phyloP scores from a whole-genome alignment of 2,329 filamentous ascomycete species.

The Colletotrichum liriopes region DNA sequence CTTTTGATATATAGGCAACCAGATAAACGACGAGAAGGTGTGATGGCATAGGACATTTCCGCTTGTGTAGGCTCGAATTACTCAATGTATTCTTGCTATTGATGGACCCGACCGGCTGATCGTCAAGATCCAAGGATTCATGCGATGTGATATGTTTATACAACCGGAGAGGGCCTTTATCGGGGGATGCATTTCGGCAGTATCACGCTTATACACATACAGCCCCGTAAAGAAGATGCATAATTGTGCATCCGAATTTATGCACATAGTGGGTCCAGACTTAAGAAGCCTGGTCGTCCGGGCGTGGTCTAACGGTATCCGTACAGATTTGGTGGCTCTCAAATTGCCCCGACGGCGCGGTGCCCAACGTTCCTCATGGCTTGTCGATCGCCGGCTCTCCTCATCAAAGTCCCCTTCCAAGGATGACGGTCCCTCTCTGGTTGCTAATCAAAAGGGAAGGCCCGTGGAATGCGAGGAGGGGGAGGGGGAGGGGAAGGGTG shows the following conservation, averaged over 20 bases:
- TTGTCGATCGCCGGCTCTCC: slow-evolving; percentile 31
- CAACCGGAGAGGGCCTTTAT: neutral
- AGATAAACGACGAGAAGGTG: neutral
- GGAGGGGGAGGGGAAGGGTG: slow-evolving; percentile 22
- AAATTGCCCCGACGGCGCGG: slow-evolving; percentile 19
- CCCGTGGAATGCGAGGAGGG: slow-evolving; percentile 26
- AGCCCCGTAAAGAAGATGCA: neutral
- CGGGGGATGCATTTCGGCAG: neutral
- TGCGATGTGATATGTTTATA: neutral
- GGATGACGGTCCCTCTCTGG: slow-evolving; percentile 25
- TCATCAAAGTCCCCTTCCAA: slow-evolving; percentile 32
- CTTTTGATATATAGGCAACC: neutral
- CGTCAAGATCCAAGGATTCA: neutral
- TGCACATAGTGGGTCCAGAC: neutral
- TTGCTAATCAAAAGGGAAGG: slow-evolving; percentile 31
- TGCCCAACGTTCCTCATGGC: slow-evolving; percentile 36
- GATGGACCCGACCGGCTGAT: neutral
- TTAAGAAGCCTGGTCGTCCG: neutral
- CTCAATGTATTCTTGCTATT: neutral
- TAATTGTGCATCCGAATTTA: neutral
- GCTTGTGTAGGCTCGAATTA: neutral
- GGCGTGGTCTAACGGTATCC: neutral
- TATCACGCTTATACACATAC: neutral
- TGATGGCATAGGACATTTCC: neutral
- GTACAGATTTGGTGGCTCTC: slow-evolving; percentile 10